Evolutionary conservation across 192 early-diverging fungal species (phyloP), one percentile per base, ranked within the genome.

Genomic region (Coemansia sp.): DNA sequence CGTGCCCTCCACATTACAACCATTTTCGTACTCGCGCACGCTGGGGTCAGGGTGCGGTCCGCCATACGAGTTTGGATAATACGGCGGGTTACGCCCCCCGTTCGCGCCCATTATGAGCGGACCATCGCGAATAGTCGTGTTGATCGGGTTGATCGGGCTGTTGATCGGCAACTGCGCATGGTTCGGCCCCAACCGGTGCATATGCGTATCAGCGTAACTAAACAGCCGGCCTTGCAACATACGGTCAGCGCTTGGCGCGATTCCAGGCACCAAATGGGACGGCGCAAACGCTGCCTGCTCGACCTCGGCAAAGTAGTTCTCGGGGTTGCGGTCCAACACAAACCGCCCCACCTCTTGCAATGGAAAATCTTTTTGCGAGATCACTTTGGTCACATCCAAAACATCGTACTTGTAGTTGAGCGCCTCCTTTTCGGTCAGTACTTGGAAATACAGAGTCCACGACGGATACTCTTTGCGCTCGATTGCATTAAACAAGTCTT

Each of bases 181-280:
- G 85, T 91, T 91, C 82, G 85, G 63, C 37, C 87, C 84, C 51
- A 88, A 68, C 42, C 88, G 84, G 60, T 88, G 83, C 46, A 85
- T 81, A 56, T 89, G 88, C 26, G 88, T 86, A 72, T 89, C 88
- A 20, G 81, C 83, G 79, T 88, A 91, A 34, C 85, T 86, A 71
- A 88, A 88, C 63, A 89, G 76, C 57, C 89, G 86, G 36, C 87
- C 86, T 64, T 89, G 87, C 60, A 89, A 79, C 79, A 91, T 84
- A 51, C 82, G 84, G 72, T 89, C 89, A 23, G 83, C 71, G 42
- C 83, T 79, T 44, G 85, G 78, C 21, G 86, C 86, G 46, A 91
- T 88, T 54, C 89, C 89, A 2, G 88, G 86, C 34, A 88, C 82
- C 67, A 87, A 68, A 65, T 86, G 79, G 24, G 87, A 86, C 12